Conservation (phyloP, 257 asterid genomes). For the Solanum etuberosum region DNA sequence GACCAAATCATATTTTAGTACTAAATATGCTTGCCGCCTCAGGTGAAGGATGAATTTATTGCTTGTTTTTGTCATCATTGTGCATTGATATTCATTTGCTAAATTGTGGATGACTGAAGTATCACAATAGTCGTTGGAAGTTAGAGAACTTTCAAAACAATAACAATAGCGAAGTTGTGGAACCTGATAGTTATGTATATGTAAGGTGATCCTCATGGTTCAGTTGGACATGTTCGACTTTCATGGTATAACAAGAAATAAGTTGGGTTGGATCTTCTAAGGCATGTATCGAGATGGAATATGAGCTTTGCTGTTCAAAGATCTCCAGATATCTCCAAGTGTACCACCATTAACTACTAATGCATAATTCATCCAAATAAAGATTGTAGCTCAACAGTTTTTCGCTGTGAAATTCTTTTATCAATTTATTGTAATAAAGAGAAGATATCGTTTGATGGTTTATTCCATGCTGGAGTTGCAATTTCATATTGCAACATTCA, state of each 20-base stretch:
- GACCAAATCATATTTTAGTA: background rate
- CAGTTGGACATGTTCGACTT: background rate
- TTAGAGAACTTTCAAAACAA: background rate
- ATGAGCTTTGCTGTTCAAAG: background rate
- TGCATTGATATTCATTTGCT: background rate
- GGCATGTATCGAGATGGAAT: background rate
- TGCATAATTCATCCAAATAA: background rate
- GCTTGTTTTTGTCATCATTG: background rate
- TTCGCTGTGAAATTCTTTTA: background rate
- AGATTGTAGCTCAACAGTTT: background rate
- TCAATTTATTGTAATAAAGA: background rate
- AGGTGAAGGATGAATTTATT: background rate
- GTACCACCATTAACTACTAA: background rate
- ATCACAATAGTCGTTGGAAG: background rate
- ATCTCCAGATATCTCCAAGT: background rate
- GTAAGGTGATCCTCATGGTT: background rate
- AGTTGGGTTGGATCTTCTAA: background rate
- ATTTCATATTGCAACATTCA: background rate
- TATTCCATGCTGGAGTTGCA: background rate
- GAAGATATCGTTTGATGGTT: background rate
- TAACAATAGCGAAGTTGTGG: background rate
- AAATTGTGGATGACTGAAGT: background rate
- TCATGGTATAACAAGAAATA: background rate
- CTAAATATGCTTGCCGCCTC: background rate
- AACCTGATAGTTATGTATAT: background rate